Percentiles rank a stretch among this genome's conserved stretches.
phyloP scores from a whole-genome alignment of 2,329 filamentous ascomycete species.

The Scorias spongiosa region DNA sequence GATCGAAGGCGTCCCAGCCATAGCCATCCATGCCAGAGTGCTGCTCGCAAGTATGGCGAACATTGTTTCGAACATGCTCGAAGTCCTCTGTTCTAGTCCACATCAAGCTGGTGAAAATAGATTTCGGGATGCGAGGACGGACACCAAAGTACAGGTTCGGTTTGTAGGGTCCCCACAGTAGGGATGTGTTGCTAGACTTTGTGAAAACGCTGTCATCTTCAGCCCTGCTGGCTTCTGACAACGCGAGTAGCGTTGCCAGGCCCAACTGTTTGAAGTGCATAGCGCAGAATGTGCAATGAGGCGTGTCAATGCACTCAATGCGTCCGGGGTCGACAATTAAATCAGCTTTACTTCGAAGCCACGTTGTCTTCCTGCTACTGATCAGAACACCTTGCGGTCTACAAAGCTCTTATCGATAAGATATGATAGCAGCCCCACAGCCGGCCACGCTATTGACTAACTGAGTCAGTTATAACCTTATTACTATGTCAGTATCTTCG shows the following conservation, averaged over 20 bases:
- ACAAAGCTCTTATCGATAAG: no score
- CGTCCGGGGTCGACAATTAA: no score
- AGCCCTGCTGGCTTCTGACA: neutral
- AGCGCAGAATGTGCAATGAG: neutral
- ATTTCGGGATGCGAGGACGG: slow-evolving; percentile 65
- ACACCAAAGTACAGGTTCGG: slow-evolving; percentile 92
- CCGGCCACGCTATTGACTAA: no score
- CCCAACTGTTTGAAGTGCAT: neutral
- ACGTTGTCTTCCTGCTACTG: no score
- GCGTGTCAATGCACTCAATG: neutral
- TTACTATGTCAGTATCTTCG: no score
- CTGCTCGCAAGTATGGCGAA: slow-evolving; percentile 92
- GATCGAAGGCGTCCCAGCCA: slow-evolving; percentile 95
- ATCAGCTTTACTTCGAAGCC: no score
- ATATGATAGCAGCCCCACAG: no score
- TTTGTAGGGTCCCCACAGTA: slow-evolving; percentile 92
- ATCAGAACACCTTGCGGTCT: no score
- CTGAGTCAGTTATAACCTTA: no score
- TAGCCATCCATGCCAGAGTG: slow-evolving; percentile 88
- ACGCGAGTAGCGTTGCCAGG: neutral
- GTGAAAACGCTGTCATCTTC: slow-evolving; percentile 14
- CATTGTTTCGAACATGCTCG: slow-evolving; percentile 55
- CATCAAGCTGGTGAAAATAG: slow-evolving; percentile 67
- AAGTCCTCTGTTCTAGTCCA: slow-evolving; percentile 81
- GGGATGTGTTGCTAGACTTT: slow-evolving; percentile 55